Conservation (phyloP, 192 early-diverging fungal genomes). For the Coemansia furcata region DNA sequence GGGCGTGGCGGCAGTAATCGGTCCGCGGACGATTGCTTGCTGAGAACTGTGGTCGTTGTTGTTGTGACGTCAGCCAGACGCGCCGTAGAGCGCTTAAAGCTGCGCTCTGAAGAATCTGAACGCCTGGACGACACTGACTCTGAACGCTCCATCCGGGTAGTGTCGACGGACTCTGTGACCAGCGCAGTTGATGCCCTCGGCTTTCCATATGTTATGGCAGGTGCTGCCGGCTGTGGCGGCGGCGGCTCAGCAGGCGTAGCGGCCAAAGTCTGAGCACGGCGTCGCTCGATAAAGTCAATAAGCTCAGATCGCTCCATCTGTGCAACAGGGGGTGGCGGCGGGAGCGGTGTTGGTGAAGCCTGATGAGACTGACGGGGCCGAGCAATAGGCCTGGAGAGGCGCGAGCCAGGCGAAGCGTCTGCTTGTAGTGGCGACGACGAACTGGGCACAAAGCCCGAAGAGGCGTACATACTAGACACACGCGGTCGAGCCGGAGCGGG, state of each 20-base stretch:
- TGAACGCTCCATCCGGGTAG: neutral
- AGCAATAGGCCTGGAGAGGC: conserved; percentile 10
- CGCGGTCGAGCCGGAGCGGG: conserved; percentile 15
- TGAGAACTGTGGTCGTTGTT: neutral
- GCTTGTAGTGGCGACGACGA: conserved; percentile 3
- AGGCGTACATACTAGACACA: conserved; percentile 35
- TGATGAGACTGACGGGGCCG: conserved; percentile 11
- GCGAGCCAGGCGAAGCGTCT: neutral
- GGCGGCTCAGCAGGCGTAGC: neutral
- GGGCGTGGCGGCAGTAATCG: neutral
- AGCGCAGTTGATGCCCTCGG: conserved; percentile 3
- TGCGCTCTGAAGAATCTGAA: conserved; percentile 45
- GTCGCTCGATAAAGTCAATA: conserved; percentile 50
- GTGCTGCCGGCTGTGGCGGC: neutral
- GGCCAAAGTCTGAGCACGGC: conserved; percentile 18
- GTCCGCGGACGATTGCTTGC: neutral
- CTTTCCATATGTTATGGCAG: neutral
- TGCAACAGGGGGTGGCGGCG: conserved; percentile 1
- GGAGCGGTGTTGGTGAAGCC: conserved; percentile 9
- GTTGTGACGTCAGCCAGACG: conserved; percentile 36
- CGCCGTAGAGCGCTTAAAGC: conserved; percentile 47
- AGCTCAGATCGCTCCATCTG: conserved; percentile 28
- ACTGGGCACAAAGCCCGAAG: conserved; percentile 9
- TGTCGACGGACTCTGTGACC: neutral
- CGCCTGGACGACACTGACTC: conserved; percentile 18